Conservation (phyloP, 352 stramenopile species). For the Globisporangium cystogenes region DNA sequence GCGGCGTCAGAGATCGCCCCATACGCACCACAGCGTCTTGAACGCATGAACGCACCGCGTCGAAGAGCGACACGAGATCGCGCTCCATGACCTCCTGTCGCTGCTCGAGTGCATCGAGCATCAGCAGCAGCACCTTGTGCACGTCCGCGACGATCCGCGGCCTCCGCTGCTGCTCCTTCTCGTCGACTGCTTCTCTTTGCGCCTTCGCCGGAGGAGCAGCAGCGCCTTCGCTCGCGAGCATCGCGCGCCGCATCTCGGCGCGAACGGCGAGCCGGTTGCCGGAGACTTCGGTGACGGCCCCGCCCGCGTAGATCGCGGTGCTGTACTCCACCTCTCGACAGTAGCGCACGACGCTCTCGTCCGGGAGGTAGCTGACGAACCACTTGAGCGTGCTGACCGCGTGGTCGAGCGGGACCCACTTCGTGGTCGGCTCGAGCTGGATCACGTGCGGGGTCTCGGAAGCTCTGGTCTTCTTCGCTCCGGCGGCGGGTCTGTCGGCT, state of each 20-base stretch:
- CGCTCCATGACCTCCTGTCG: constrained; percentile 44
- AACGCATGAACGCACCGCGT: constrained; percentile 20
- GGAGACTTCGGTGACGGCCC: constrained; percentile 38
- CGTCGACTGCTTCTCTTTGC: too few relatives aligned
- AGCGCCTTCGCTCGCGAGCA: constrained; percentile 23
- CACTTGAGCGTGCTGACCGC: constrained; percentile 49
- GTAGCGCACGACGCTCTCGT: constrained; percentile 46
- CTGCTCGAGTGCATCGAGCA: constrained; percentile 57
- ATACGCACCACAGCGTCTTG: neutral
- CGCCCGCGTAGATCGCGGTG: constrained; percentile 53
- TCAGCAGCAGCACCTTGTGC: constrained; percentile 47
- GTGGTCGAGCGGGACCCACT: constrained; percentile 65
- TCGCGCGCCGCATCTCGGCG: constrained; percentile 63
- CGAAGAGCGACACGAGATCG: constrained; percentile 48
- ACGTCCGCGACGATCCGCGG: constrained; percentile 52
- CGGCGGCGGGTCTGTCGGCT: neutral
- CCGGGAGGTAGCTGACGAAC: constrained; percentile 55
- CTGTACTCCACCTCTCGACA: constrained; percentile 72
- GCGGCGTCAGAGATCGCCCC: neutral
- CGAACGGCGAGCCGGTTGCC: constrained; percentile 65
- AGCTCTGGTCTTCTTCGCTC: neutral
- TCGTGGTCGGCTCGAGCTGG: constrained; percentile 38
- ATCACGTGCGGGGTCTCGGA: constrained; percentile 25
- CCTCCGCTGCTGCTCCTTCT: constrained; percentile 13
- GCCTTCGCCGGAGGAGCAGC: too few relatives aligned